These are phyloP conservation scores for Diaporthe longicolla DNA, from an alignment of 2,329 filamentous ascomycete species.

Conservation along the genomic window DNA sequence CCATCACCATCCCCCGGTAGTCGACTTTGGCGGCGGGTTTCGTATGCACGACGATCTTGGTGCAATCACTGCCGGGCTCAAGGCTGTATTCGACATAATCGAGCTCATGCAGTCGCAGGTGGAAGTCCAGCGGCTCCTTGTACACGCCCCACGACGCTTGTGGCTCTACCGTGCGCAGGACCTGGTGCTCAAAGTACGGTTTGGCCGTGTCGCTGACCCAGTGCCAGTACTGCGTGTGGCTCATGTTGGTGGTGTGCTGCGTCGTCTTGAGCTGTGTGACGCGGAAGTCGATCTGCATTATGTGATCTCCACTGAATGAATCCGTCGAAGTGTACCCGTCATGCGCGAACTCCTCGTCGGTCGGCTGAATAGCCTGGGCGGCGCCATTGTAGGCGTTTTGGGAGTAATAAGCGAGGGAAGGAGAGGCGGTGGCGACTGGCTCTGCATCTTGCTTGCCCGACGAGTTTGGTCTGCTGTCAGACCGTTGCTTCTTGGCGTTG, in stretches of 20 bases:
- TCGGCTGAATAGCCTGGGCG: background rate
- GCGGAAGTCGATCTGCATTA: constrained; percentile 65
- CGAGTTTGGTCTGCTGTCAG: constrained; percentile 16
- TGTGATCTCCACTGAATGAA: constrained; percentile 61
- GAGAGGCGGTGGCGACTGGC: background rate
- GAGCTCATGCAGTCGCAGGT: constrained; percentile 63
- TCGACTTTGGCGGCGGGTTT: constrained; percentile 50
- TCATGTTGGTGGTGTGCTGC: constrained; percentile 59
- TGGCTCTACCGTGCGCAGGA: constrained; percentile 59
- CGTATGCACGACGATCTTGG: constrained; percentile 60
- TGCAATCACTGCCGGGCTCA: constrained; percentile 53
- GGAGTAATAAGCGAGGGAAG: background rate
- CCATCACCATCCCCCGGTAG: constrained; percentile 62
- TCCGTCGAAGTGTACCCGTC: constrained; percentile 67
- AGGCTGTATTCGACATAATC: constrained; percentile 57
- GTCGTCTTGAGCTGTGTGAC: constrained; percentile 67
- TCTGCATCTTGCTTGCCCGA: constrained; percentile 10
- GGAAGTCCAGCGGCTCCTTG: constrained; percentile 65
- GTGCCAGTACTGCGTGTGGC: constrained; percentile 70
- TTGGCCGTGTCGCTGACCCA: constrained; percentile 56
- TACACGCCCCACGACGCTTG: constrained; percentile 65
- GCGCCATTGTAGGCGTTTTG: background rate
- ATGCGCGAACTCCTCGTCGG: constrained; percentile 57
- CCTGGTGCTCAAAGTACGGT: constrained; percentile 66
- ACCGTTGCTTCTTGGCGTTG: constrained; percentile 33